Evolutionary conservation across 176 grass and related monocot genomes (phyloP).

Genomic region (Ensete ventricosum): DNA sequence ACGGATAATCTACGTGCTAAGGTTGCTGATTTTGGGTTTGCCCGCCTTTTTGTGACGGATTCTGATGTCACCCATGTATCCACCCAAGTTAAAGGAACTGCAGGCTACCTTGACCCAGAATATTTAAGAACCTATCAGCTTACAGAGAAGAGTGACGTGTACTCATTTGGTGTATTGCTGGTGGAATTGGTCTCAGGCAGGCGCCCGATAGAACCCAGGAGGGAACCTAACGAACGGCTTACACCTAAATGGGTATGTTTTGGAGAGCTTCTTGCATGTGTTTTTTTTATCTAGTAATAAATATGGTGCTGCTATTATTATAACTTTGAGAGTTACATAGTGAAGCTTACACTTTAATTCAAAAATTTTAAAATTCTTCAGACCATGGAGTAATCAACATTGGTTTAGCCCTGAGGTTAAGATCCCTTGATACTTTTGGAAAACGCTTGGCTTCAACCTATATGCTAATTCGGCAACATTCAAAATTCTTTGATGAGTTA

Average conservation of each 20-base stretch:
- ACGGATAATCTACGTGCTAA: constrained; percentile 13
- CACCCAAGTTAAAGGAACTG: constrained; percentile 17
- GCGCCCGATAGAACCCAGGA: background rate
- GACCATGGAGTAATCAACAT: no score
- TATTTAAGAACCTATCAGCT: constrained; percentile 8
- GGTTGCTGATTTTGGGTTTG: constrained; percentile 15
- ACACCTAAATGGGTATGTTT: constrained; percentile 13
- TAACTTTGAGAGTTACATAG: no score
- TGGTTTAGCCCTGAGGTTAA: no score
- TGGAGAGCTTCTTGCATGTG: background rate
- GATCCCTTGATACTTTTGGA: no score
- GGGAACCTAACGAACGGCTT: background rate
- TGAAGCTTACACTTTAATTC: no score
- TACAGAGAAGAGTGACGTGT: constrained; percentile 17
- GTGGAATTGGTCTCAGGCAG: constrained; percentile 7
- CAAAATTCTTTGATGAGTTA: no score
- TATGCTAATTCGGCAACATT: no score
- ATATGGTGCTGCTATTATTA: background rate
- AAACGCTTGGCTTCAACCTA: no score
- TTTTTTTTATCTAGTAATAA: background rate
- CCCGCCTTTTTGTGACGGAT: background rate
- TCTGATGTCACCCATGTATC: constrained; percentile 1
- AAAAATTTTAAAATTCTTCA: no score
- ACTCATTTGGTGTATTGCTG: constrained; percentile 16
- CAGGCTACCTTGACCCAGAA: constrained; percentile 12